phyloP scores from a whole-genome alignment of 768 basidiomycete genomes.

The Pholiota conissans region DNA sequence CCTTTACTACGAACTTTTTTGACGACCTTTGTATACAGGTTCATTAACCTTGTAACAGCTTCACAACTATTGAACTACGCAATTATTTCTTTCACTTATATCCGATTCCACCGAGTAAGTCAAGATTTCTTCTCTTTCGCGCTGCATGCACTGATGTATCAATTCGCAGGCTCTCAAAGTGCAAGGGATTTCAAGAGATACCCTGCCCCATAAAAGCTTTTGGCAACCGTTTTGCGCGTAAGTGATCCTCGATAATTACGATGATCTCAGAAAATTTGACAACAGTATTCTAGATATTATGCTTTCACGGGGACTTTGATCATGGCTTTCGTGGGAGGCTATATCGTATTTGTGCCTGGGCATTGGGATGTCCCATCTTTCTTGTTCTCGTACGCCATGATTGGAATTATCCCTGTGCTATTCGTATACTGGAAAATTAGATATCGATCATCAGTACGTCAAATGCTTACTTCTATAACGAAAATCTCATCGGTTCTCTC shows the following conservation, averaged over 20 bases:
- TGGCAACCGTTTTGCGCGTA: constrained; percentile 56
- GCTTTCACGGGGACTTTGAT: constrained; percentile 40
- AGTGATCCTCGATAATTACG: constrained; percentile 5
- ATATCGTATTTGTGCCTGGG: constrained; percentile 52
- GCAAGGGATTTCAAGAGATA: constrained; percentile 45
- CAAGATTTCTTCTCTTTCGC: background rate
- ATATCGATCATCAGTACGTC: constrained; percentile 35
- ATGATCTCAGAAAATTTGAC: background rate
- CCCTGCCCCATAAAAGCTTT: constrained; percentile 42
- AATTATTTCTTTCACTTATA: constrained; percentile 46
- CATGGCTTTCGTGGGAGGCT: constrained; percentile 51
- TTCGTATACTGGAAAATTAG: constrained; percentile 49
- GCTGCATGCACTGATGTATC: background rate
- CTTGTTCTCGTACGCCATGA: constrained; percentile 50
- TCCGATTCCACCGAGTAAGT: constrained; percentile 45
- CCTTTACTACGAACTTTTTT: background rate
- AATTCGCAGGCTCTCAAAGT: constrained; percentile 39
- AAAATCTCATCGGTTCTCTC: background rate
- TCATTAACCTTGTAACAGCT: constrained; percentile 49
- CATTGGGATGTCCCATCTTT: constrained; percentile 47
- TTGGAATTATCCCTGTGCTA: constrained; percentile 39
- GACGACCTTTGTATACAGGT: constrained; percentile 27
- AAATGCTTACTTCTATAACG: background rate
- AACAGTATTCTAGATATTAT: constrained; percentile 34
- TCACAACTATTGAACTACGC: constrained; percentile 50